Evolutionary conservation across 106 monocot genomes (phyloP).

Genomic region (Allium fistulosum): DNA sequence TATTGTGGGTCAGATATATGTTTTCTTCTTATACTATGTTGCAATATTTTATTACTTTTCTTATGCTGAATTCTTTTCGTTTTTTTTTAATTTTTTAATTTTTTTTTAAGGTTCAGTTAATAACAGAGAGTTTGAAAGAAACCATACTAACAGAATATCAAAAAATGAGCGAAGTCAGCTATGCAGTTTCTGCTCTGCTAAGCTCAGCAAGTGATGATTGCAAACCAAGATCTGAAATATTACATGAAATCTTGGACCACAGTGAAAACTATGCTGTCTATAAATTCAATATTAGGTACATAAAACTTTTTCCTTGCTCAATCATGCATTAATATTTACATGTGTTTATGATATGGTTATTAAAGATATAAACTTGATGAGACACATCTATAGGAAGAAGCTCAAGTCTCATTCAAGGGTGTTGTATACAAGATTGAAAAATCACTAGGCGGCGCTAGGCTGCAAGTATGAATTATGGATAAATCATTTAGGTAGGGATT

Average conservation of each 20-base stretch:
- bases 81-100: not conserved
- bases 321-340: not conserved
- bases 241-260: conserved; percentile 36
- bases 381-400: not conserved
- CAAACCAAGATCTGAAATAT: conserved; percentile 40
- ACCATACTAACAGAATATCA: conserved; percentile 28
- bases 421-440: too few species aligned
- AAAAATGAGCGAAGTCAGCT: conserved; percentile 32
- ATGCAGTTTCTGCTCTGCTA: conserved; percentile 46
- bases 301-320: not conserved
- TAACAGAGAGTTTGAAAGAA: conserved; percentile 36
- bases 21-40: not conserved
- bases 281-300: conserved; percentile 59
- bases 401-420: not conserved
- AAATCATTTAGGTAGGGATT: too few species aligned
- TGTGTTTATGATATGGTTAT: not conserved
- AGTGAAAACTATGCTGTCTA: conserved; percentile 36
- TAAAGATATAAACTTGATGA: not conserved
- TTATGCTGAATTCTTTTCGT: not conserved
- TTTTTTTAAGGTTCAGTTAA: conserved; percentile 24
- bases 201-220: conserved; percentile 47
- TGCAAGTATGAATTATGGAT: too few species aligned
- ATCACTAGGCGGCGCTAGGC: too few species aligned
- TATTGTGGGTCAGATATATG: not conserved
- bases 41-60: not conserved